phyloP scores from a whole-genome alignment of 176 grass and related monocot species.

The Thinopyrum elongatum region DNA sequence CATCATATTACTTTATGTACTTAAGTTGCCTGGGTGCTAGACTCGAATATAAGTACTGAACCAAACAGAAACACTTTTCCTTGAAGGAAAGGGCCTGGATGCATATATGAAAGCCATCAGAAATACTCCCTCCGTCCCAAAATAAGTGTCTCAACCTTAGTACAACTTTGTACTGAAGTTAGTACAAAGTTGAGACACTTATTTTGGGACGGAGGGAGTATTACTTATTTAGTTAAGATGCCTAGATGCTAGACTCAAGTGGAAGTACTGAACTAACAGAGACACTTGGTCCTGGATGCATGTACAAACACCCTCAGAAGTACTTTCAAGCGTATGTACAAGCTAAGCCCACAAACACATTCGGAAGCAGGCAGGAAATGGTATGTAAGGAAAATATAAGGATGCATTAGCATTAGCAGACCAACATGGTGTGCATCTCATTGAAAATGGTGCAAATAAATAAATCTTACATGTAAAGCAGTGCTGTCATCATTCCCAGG shows the following conservation, averaged over 20 bases:
- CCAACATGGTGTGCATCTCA: not conserved
- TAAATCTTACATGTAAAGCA: conserved; percentile 56
- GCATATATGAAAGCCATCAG: not conserved
- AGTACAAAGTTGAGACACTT: too few relatives aligned
- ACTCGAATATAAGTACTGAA: conserved; percentile 18
- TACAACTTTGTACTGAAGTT: too few relatives aligned
- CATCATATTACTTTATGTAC: conserved; percentile 11
- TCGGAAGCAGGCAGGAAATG: conserved; percentile 11
- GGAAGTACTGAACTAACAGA: conserved; percentile 7
- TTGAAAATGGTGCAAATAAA: conserved; percentile 20
- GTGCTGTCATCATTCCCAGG: conserved; percentile 57
- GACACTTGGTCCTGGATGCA: conserved; percentile 4
- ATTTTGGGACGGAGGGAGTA: too few relatives aligned
- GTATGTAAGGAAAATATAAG: not conserved
- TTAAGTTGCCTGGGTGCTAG: conserved; percentile 16
- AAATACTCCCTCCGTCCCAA: too few relatives aligned
- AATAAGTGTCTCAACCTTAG: too few relatives aligned
- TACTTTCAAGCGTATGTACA: conserved; percentile 10
- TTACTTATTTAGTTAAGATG: not conserved
- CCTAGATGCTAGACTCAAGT: conserved; percentile 9
- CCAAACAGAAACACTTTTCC: not conserved
- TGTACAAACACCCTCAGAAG: not conserved
- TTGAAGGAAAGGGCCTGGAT: not conserved
- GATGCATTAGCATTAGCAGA: not conserved
- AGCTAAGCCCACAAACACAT: not conserved